Conservation (phyloP, 306 rosid genomes). For the Malus orientalis region DNA sequence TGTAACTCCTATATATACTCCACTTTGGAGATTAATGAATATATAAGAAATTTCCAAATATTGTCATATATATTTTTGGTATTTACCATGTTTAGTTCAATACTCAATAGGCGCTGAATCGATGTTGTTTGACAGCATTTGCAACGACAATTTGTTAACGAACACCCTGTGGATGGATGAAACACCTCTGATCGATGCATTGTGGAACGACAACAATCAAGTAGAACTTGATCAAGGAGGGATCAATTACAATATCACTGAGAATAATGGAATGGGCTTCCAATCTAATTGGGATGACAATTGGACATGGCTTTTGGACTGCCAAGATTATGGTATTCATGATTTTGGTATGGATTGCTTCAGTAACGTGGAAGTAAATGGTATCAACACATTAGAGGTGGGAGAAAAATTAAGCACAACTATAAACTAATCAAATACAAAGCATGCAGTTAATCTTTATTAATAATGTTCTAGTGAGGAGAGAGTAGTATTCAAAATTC, state of each 20-base stretch:
- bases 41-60: too few relatives aligned
- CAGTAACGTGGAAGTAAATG: constrained; percentile 40
- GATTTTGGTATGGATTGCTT: constrained; percentile 61
- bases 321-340: constrained; percentile 72
- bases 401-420: constrained; percentile 6
- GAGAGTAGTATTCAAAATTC: background rate
- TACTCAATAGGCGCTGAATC: constrained; percentile 38
- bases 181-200: constrained; percentile 39
- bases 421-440: background rate
- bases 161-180: constrained; percentile 52
- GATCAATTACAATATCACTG: background rate
- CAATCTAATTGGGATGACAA: constrained; percentile 47
- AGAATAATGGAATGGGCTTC: constrained; percentile 19
- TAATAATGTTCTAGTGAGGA: background rate
- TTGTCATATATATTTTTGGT: too few relatives aligned
- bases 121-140: constrained; percentile 41
- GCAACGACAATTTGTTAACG: constrained; percentile 43
- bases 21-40: too few relatives aligned
- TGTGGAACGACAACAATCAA: constrained; percentile 37
- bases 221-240: constrained; percentile 10
- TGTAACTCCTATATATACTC: too few relatives aligned
- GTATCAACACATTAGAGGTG: constrained; percentile 34
- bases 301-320: constrained; percentile 63
- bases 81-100: too few relatives aligned
- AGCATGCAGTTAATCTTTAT: background rate